These are phyloP conservation scores for Calonectria pauciramosa DNA, from an alignment of 2,329 filamentous ascomycete species.

Conservation along the genomic window DNA sequence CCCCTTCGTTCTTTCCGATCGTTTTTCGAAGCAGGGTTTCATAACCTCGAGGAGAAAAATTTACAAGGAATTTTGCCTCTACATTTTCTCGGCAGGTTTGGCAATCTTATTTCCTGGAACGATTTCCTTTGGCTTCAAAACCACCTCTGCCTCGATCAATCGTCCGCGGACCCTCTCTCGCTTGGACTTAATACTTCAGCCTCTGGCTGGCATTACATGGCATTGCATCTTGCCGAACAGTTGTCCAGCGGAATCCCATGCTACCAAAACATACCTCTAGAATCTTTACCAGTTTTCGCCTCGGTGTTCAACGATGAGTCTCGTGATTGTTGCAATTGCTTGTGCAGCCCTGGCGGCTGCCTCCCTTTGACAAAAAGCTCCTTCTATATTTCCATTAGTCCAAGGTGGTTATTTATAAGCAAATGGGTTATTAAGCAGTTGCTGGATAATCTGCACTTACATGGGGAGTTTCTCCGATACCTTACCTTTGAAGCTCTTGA, in stretches of 20 bases:
- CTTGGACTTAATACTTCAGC: conserved; percentile 8
- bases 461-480: background rate
- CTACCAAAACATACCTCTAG: background rate
- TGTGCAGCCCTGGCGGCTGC: background rate
- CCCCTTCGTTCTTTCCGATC: background rate
- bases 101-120: background rate
- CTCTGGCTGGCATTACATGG: conserved; percentile 6
- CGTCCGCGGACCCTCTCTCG: background rate
- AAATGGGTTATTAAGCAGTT: background rate
- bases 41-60: background rate
- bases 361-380: background rate
- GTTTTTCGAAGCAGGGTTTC: conserved; percentile 1
- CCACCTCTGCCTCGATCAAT: background rate
- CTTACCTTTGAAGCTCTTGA: conserved; percentile 15
- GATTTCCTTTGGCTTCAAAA: background rate
- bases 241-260: fast-evolving
- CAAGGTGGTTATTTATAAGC: no score
- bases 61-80: background rate
- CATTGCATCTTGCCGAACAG: background rate
- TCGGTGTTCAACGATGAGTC: background rate
- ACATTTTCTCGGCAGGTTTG: background rate
- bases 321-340: background rate
- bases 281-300: background rate
- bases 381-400: no score
- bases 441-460: background rate